Evolutionary conservation across 176 grass and related monocot species (phyloP).

Genomic region (Carex myosuroides): DNA sequence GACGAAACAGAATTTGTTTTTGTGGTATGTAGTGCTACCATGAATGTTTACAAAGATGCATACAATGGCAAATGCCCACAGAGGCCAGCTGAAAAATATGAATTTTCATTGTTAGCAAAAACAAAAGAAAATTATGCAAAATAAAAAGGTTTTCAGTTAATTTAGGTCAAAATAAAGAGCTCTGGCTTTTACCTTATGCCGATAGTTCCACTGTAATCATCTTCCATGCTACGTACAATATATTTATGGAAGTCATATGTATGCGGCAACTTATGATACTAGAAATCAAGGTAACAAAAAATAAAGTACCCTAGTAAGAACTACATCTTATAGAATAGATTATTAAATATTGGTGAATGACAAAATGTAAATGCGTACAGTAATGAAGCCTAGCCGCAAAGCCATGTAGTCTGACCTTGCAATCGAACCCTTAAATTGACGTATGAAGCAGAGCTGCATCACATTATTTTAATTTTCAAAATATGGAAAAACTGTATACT

Average conservation of each 20-base stretch:
- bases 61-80: slow-evolving; percentile 81
- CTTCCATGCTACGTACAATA: slow-evolving; percentile 97
- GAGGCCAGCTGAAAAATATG: slow-evolving; percentile 67
- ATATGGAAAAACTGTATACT: not conserved
- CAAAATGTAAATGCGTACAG: slow-evolving; percentile 41
- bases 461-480: slow-evolving; percentile 11
- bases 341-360: not conserved
- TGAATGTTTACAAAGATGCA: slow-evolving; percentile 90
- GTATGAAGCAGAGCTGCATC: slow-evolving; percentile 83
- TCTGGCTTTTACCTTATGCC: slow-evolving; percentile 64
- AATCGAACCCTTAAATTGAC: slow-evolving; percentile 88
- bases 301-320: slow-evolving; percentile 24
- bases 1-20: not conserved
- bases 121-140: not conserved
- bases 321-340: not conserved
- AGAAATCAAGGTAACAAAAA: slow-evolving; percentile 22
- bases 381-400: slow-evolving; percentile 79
- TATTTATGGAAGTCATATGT: slow-evolving; percentile 99
- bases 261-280: slow-evolving; percentile 80
- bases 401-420: slow-evolving; percentile 88
- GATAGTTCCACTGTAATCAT: slow-evolving; percentile 82
- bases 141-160: not conserved
- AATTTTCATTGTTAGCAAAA: slow-evolving; percentile 21
- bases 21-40: slow-evolving; percentile 30
- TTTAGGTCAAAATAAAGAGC: not conserved